These are phyloP conservation scores for Eucalyptus tenuipes DNA, from an alignment of 345 rosid genomes.

Conservation along the genomic window DNA sequence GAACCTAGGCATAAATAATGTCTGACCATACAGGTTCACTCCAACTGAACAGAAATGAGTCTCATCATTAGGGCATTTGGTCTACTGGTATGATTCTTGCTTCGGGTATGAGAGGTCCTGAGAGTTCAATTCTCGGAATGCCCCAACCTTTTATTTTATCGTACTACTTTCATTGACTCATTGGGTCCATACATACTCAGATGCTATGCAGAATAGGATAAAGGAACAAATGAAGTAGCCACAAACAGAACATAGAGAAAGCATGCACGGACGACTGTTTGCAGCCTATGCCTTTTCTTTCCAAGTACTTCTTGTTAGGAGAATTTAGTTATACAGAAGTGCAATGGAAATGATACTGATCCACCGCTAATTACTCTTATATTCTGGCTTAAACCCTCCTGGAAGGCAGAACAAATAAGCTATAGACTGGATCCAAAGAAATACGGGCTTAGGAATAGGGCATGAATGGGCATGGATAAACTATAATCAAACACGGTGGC, in stretches of 20 bases:
- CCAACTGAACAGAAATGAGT: neutral
- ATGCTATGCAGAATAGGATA: neutral
- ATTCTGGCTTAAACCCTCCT: neutral
- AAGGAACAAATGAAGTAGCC: neutral
- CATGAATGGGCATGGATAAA: neutral
- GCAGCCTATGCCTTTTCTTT: neutral
- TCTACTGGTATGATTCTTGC: conserved; percentile 84
- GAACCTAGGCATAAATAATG: neutral
- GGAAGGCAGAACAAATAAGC: neutral
- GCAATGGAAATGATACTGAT: neutral
- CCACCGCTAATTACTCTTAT: neutral
- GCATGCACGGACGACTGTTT: neutral
- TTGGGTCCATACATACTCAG: neutral
- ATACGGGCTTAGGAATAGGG: neutral
- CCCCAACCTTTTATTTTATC: conserved; percentile 14
- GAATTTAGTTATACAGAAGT: neutral
- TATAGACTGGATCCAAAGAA: neutral
- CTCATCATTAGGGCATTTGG: conserved; percentile 39
- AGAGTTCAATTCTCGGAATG: conserved; percentile 68
- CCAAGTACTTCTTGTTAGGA: neutral
- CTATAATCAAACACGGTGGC: neutral
- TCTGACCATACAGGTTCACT: neutral
- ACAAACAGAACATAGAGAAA: neutral
- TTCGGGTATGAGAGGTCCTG: conserved; percentile 87
- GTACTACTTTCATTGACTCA: neutral